Base-by-base conservation (phyloP, 2,329 filamentous ascomycete species). In the Penicillium sp. region DNA sequence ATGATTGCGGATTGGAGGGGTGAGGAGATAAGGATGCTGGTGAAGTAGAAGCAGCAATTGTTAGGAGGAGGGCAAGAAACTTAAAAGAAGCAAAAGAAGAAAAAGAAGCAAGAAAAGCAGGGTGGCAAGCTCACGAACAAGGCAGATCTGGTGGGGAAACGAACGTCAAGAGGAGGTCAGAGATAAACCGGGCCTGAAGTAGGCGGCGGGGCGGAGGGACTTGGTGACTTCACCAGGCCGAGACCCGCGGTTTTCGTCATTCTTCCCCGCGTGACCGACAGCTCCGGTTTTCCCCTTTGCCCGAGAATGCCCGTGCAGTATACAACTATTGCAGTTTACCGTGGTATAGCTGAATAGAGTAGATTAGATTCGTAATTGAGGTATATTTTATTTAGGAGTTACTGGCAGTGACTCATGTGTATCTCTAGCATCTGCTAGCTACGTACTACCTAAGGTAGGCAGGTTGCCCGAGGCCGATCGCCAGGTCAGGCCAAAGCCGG, bases 1-100 rank as follows among this genome's bases (percentile, higher is more conserved):
- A 78, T 77, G 30, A 39, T 66, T 58, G 82, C 80, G 26, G 50
- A 52, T 34, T 50, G 17, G 42, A 32, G n/a, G n/a, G n/a, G n/a
- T n/a, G n/a, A n/a, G n/a, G n/a, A n/a, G n/a, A n/a, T n/a, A n/a
- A n/a, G n/a, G n/a, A n/a, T n/a, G n/a, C n/a, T n/a, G n/a, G n/a
- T n/a, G n/a, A n/a, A n/a, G n/a, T n/a, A n/a, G n/a, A n/a, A n/a
- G n/a, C n/a, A n/a, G n/a, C n/a, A n/a, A n/a, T n/a, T n/a, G n/a
- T n/a, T n/a, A n/a, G n/a, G n/a, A n/a, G n/a, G n/a, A n/a, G n/a
- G n/a, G n/a, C n/a, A n/a, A n/a, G n/a, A n/a, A n/a, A n/a, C n/a
- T n/a, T n/a, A n/a, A n/a, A n/a, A n/a, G n/a, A n/a, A n/a, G n/a
- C n/a, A n/a, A n/a, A n/a, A n/a, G n/a, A n/a, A n/a, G n/a, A n/a